Percentiles rank a stretch among this genome's conserved stretches.
These are phyloP conservation scores for Candida insectorum DNA, from an alignment of 805 yeast species.

Conservation along the genomic window DNA sequence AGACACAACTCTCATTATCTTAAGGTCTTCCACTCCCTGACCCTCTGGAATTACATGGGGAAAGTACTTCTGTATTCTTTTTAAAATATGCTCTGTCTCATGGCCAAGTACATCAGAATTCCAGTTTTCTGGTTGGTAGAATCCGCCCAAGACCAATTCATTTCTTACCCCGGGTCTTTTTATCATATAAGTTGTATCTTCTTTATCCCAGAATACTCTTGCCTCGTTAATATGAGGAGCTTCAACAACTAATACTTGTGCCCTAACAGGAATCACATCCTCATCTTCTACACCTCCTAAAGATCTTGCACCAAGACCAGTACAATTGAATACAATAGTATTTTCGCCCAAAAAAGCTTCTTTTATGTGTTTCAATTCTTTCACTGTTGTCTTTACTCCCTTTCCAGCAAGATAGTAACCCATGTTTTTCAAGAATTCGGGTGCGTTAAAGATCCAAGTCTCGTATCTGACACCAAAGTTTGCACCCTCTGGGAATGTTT, in stretches of 20 bases:
- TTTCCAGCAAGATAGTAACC: slow-evolving; percentile 8
- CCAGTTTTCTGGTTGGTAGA: slow-evolving; percentile 57
- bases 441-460: slow-evolving; percentile 18
- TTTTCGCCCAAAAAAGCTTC: slow-evolving; percentile 13
- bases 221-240: slow-evolving; percentile 23
- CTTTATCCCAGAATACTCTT: slow-evolving; percentile 16
- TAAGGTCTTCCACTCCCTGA: slow-evolving; percentile 30
- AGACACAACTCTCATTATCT: slow-evolving; percentile 59
- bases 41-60: slow-evolving; percentile 19
- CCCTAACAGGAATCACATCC: slow-evolving; percentile 19
- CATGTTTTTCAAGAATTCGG: slow-evolving; percentile 13
- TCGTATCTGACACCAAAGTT: slow-evolving; percentile 47
- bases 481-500: slow-evolving; percentile 47
- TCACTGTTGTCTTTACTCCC: slow-evolving; percentile 13
- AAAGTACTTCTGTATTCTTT: slow-evolving; percentile 50
- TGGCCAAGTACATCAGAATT: slow-evolving; percentile 51
- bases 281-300: slow-evolving; percentile 20
- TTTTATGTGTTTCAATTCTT: slow-evolving; percentile 12
- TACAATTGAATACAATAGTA: slow-evolving; percentile 21
- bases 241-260: slow-evolving; percentile 23
- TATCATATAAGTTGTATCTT: slow-evolving; percentile 20
- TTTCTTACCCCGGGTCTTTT: slow-evolving; percentile 17
- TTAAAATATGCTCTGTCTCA: slow-evolving; percentile 57
- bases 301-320: slow-evolving; percentile 21
- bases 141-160: slow-evolving; percentile 61